Evolutionary conservation across 768 basidiomycete genomes (phyloP).

Genomic region (Tulasnella sp.): DNA sequence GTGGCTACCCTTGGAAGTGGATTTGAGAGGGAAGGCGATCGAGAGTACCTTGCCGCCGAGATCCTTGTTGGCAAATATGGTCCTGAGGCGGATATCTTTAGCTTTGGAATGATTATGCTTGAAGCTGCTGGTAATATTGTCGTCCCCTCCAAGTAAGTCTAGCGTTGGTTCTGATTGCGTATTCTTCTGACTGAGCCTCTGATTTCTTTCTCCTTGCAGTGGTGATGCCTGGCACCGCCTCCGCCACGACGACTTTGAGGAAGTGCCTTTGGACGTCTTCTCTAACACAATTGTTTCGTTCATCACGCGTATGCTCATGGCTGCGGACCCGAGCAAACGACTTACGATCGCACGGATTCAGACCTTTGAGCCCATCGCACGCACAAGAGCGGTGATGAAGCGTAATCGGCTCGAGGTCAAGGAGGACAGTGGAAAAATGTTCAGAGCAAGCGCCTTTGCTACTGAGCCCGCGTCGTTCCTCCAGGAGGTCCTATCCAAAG

Average conservation of each 20-base stretch:
- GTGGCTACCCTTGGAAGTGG: slow-evolving; percentile 28
- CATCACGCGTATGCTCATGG: slow-evolving; percentile 62
- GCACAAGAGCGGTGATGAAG: slow-evolving; percentile 57
- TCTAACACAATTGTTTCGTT: slow-evolving; percentile 57
- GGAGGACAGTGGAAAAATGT: slow-evolving; percentile 8
- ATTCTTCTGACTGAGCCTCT: not conserved
- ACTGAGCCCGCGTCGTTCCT: slow-evolving; percentile 13
- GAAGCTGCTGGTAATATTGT: slow-evolving; percentile 94
- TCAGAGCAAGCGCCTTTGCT: slow-evolving; percentile 17
- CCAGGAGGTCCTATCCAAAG: slow-evolving; percentile 6
- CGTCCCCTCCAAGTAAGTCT: slow-evolving; percentile 87
- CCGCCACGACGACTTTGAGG: slow-evolving; percentile 81
- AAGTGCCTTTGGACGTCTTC: slow-evolving; percentile 45
- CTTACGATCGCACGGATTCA: slow-evolving; percentile 46
- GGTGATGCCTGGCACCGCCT: slow-evolving; percentile 91
- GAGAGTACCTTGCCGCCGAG: slow-evolving; percentile 93
- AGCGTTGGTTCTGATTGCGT: slow-evolving; percentile 11
- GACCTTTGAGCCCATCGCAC: slow-evolving; percentile 49
- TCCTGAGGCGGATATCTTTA: slow-evolving; percentile 93
- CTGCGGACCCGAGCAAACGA: slow-evolving; percentile 51
- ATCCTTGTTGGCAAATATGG: slow-evolving; percentile 86
- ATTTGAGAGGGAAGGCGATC: slow-evolving; percentile 95
- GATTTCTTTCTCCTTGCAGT: slow-evolving; percentile 33
- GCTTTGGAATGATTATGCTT: slow-evolving; percentile 90
- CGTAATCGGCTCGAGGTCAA: slow-evolving; percentile 26